Base-by-base conservation (phyloP, 345 rosid genomes). In the Ailanthus altissimus region DNA sequence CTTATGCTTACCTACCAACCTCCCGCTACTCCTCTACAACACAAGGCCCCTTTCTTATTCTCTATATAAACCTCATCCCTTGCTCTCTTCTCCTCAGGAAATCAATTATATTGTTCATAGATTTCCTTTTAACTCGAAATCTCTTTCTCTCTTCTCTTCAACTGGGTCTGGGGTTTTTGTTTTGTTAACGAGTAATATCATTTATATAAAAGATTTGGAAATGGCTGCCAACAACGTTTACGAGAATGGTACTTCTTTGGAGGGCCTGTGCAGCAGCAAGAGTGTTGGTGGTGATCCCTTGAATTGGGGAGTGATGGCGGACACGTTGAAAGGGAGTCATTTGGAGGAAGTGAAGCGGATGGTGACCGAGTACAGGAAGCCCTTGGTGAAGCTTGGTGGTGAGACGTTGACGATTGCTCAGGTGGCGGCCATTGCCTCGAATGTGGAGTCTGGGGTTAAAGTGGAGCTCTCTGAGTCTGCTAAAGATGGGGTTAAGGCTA, bases 331-430 rank as follows among this genome's bases (percentile, higher is more conserved):
- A 53, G 97, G 95, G 46, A 91, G 97, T 64, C 97, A 94, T 79
- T 85, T 94, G 67, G 97, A 93, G 23, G 95, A 94, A 77, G 98
- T 94, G 79, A 89, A 84, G 72, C 76, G 85, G 15, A 93, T 93
- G 98, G 94, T 94, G 71, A 84, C 75, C 5, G 94, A 94, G 80
- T 91, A 78, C 64, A 81, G 92, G 81, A 85, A 86, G 80, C 88
- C 88, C 0, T 68, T 77, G 70, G 97, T 94, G 74, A 78, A 68
- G 78, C 83, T 94, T 11, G 97, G 97, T 0, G 98, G 98, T 0
- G 89, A 93, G 85, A 91, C 85, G 43, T 56, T 93, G 86, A 94
- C 97, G 21, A 85, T 94, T 20, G 88, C 92, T 3, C 95, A 94
- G 77, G 98, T 94, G 40, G 95, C 95, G 0, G 92, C 93, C 14